Evolutionary conservation across 1,139 yeast species (phyloP).

Genomic region (Kodamaea suecica): DNA sequence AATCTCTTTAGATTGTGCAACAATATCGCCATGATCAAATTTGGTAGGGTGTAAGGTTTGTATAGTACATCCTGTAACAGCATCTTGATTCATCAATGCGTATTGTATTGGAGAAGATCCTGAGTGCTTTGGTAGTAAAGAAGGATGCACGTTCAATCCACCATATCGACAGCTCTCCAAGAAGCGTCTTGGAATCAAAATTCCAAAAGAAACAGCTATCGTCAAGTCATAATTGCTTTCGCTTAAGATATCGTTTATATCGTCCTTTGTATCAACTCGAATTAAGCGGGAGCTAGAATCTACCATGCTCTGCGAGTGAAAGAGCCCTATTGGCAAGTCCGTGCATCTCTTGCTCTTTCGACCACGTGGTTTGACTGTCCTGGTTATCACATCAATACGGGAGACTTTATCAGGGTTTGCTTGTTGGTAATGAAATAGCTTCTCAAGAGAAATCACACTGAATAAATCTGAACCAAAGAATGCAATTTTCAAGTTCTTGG

Average conservation of each 20-base stretch:
- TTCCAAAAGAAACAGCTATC: slow-evolving; percentile 88
- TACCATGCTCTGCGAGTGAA: slow-evolving; percentile 25
- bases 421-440: slow-evolving; percentile 36
- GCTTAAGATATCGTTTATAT: slow-evolving; percentile 39
- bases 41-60: slow-evolving; percentile 87
- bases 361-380: slow-evolving; percentile 71
- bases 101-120: slow-evolving; percentile 93
- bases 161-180: slow-evolving; percentile 51
- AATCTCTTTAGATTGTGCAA: slow-evolving; percentile 54
- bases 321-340: slow-evolving; percentile 55
- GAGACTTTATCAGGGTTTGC: slow-evolving; percentile 29
- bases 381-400: slow-evolving; percentile 59
- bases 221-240: slow-evolving; percentile 52
- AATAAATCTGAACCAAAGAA: slow-evolving; percentile 84
- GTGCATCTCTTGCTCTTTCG: slow-evolving; percentile 47
- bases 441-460: slow-evolving; percentile 57
- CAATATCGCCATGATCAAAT: slow-evolving; percentile 76
- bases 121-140: slow-evolving; percentile 73
- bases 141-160: slow-evolving; percentile 91
- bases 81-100: slow-evolving; percentile 64
- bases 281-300: slow-evolving; percentile 29
- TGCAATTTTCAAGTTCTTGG: slow-evolving; percentile 34
- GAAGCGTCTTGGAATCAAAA: slow-evolving; percentile 64
- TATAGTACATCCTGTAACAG: slow-evolving; percentile 74
- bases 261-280: slow-evolving; percentile 58